Conservation (phyloP, 2,329 filamentous ascomycete genomes). For the Rhynchosporium secalis region DNA sequence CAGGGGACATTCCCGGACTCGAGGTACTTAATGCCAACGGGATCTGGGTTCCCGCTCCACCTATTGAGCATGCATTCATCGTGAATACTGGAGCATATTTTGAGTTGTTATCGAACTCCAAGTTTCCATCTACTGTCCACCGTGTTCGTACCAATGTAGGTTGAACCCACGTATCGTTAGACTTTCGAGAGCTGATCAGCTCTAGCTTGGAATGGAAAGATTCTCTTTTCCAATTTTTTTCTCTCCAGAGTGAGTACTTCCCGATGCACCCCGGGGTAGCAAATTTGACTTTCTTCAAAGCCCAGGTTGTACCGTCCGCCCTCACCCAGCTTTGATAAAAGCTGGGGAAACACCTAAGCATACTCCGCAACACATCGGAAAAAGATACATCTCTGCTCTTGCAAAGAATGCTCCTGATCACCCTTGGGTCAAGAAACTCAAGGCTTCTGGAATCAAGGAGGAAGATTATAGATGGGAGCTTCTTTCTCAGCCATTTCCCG, state of each 20-base stretch:
- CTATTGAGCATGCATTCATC: constrained; percentile 12
- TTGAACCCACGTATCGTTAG: background rate
- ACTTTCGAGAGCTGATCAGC: background rate
- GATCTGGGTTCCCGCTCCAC: constrained; percentile 10
- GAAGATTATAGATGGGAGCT: constrained; percentile 13
- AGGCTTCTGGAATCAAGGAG: constrained; percentile 12
- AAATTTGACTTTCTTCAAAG: background rate
- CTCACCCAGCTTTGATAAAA: constrained; percentile 3
- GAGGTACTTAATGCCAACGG: constrained; percentile 16
- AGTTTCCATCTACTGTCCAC: constrained; percentile 12
- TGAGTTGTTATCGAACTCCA: constrained; percentile 8
- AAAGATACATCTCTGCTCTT: constrained; percentile 9
- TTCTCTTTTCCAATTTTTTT: constrained; percentile 9
- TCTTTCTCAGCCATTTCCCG: constrained; percentile 11
- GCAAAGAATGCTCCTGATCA: constrained; percentile 7
- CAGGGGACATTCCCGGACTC: constrained; percentile 12
- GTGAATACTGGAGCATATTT: constrained; percentile 15
- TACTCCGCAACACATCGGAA: constrained; percentile 6
- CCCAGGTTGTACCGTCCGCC: background rate
- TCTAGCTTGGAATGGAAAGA: constrained; percentile 4
- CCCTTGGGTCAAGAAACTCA: constrained; percentile 5
- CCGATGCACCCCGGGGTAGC: no score
- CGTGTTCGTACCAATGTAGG: constrained; percentile 5
- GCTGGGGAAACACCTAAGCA: constrained; percentile 4
- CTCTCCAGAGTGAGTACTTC: constrained; percentile 3